Evolutionary conservation across 306 rosid species (phyloP).

Genomic region (Quercus rubra): DNA sequence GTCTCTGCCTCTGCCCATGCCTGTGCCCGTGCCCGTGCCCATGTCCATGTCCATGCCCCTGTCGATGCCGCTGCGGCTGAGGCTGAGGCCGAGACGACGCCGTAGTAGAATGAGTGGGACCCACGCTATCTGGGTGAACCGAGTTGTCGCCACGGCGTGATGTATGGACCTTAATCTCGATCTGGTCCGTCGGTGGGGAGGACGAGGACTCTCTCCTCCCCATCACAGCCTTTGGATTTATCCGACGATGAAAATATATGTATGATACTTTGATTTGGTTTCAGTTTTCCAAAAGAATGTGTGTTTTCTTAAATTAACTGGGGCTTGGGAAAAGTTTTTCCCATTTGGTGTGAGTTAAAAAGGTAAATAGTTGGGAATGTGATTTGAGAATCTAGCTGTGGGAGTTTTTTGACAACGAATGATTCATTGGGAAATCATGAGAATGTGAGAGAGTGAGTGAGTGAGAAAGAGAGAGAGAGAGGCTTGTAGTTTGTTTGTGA

Average conservation of each 20-base stretch:
- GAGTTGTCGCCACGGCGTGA: conserved; percentile 27
- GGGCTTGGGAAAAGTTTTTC: no score
- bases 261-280: background rate
- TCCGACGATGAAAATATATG: no score
- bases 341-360: no score
- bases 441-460: background rate
- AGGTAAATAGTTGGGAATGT: background rate
- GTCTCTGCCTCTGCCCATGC: background rate
- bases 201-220: conserved; percentile 34
- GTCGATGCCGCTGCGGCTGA: no score
- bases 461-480: background rate
- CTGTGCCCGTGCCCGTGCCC: no score
- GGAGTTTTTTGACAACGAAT: background rate
- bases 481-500: background rate
- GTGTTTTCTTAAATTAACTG: no score
- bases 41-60: no score
- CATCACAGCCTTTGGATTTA: conserved; percentile 23
- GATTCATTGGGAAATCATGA: background rate
- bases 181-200: background rate
- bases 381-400: background rate
- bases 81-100: no score
- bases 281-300: background rate
- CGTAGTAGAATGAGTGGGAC: background rate
- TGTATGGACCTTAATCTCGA: conserved; percentile 47
- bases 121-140: conserved; percentile 20